Percentiles rank a stretch among this genome's conserved stretches.
phyloP scores from a whole-genome alignment of 2,329 filamentous ascomycete genomes.

The Furcasterigmium sp. region DNA sequence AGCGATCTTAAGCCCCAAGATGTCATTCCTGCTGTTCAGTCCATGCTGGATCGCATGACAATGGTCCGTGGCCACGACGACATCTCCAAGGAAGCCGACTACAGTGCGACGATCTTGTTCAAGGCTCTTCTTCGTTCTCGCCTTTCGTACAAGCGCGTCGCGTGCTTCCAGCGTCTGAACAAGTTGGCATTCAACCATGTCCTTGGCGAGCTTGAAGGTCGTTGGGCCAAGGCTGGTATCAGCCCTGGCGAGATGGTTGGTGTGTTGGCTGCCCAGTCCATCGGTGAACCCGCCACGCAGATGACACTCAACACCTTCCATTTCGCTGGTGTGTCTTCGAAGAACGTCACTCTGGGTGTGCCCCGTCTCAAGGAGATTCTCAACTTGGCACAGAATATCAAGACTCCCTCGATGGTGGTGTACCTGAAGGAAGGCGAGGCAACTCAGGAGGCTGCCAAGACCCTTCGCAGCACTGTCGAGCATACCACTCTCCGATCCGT shows the following conservation, averaged over 20 bases:
- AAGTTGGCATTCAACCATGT: constrained; percentile 91
- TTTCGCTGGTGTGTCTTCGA: constrained; percentile 98
- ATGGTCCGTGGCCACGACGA: constrained; percentile 82
- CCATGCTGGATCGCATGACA: constrained; percentile 69
- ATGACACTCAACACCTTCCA: constrained; percentile 99
- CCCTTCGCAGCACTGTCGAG: constrained; percentile 82
- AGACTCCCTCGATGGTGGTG: constrained; percentile 95
- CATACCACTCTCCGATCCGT: constrained; percentile 91
- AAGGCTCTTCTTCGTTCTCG: constrained; percentile 87
- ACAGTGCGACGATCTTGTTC: constrained; percentile 84
- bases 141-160: constrained; percentile 88
- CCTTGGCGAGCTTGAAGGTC: constrained; percentile 81
- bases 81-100: constrained; percentile 80
- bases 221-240: constrained; percentile 81
- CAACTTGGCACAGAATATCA: constrained; percentile 96
- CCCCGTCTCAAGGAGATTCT: constrained; percentile 99
- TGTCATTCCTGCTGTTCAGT: constrained; percentile 73
- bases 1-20: constrained; percentile 88
- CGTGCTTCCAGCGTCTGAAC: constrained; percentile 78
- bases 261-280: constrained; percentile 94
- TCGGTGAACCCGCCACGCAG: constrained; percentile 96
- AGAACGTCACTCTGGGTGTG: constrained; percentile 99
- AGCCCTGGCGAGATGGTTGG: constrained; percentile 98
- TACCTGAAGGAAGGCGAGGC: constrained; percentile 64
- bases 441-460: constrained; percentile 76